These are phyloP conservation scores for Umbellularia californica DNA, from an alignment of 164 flowering plant species.

Conservation along the genomic window DNA sequence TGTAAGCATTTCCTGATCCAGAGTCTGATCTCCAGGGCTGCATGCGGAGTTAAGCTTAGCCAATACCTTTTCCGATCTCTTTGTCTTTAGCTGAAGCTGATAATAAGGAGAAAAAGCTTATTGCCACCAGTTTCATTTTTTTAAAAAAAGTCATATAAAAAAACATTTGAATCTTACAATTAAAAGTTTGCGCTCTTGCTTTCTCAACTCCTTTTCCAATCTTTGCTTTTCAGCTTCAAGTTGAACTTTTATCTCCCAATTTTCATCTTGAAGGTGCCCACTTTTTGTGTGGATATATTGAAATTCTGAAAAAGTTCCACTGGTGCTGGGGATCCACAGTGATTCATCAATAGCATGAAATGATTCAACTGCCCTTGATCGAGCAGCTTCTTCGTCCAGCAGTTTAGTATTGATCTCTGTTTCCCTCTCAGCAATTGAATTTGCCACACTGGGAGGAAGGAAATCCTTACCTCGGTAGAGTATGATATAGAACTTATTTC, in stretches of 20 bases:
- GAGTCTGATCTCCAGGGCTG: constrained; percentile 41
- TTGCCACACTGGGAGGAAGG: constrained; percentile 54
- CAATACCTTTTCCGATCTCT: constrained; percentile 47
- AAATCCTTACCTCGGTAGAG: constrained; percentile 93
- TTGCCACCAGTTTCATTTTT: not conserved
- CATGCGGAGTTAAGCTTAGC: constrained; percentile 48
- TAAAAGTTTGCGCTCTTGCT: constrained; percentile 52
- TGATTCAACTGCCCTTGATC: constrained; percentile 43
- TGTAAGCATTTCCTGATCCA: constrained; percentile 68
- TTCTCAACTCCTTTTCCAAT: constrained; percentile 57
- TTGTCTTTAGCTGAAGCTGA: constrained; percentile 78
- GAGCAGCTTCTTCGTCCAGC: constrained; percentile 67
- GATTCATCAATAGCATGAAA: constrained; percentile 20
- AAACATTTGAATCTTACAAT: constrained; percentile 44
- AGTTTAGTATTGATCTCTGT: constrained; percentile 45
- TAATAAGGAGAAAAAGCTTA: constrained; percentile 5
- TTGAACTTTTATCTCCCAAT: constrained; percentile 31
- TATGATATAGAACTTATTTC: constrained; percentile 74
- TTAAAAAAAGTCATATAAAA: too few relatives aligned
- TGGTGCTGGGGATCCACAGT: constrained; percentile 13
- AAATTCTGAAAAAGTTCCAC: constrained; percentile 74
- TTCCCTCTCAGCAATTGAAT: constrained; percentile 57
- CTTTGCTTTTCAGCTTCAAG: constrained; percentile 54
- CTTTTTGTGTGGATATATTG: constrained; percentile 37
- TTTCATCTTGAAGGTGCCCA: constrained; percentile 14